These are phyloP conservation scores for Penicillium ucsense DNA, from an alignment of 495 filamentous ascomycete genomes.

Conservation along the genomic window DNA sequence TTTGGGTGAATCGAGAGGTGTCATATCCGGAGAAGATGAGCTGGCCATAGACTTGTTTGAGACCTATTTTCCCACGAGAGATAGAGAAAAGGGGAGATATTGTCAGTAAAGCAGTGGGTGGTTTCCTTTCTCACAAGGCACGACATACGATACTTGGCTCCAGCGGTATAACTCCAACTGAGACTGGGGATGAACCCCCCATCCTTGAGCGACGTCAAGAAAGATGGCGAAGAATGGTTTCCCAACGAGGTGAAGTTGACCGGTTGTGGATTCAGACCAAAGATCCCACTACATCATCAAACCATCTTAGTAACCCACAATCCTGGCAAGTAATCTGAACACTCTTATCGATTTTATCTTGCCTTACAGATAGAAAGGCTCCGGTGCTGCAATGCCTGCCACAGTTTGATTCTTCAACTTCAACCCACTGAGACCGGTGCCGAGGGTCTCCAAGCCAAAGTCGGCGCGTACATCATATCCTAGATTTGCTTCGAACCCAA, in stretches of 20 bases:
- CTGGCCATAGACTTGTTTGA: conserved; percentile 43
- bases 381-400: conserved; percentile 10
- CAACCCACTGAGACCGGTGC: conserved; percentile 5
- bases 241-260: conserved; percentile 11
- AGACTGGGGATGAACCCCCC: conserved; percentile 47
- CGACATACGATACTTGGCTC: conserved; percentile 49
- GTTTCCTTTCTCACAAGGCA: conserved; percentile 3
- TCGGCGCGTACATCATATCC: conserved; percentile 10
- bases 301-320: neutral
- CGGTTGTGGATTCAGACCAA: conserved; percentile 11
- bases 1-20: conserved; percentile 43
- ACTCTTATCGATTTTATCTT: too few relatives aligned
- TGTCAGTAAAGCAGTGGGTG: neutral
- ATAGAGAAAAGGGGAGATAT: too few relatives aligned
- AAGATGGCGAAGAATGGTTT: conserved; percentile 13
- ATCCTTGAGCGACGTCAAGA: conserved; percentile 25
- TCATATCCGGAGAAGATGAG: conserved; percentile 59
- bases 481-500: conserved; percentile 14
- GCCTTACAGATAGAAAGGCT: conserved; percentile 14
- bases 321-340: neutral
- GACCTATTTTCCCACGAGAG: conserved; percentile 8
- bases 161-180: conserved; percentile 59
- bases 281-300: conserved; percentile 4
- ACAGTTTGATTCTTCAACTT: conserved; percentile 12
- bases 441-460: conserved; percentile 7